Evolutionary conservation across 1,139 yeast genomes (phyloP).

Genomic region (Saccharomyces pastorianus): DNA sequence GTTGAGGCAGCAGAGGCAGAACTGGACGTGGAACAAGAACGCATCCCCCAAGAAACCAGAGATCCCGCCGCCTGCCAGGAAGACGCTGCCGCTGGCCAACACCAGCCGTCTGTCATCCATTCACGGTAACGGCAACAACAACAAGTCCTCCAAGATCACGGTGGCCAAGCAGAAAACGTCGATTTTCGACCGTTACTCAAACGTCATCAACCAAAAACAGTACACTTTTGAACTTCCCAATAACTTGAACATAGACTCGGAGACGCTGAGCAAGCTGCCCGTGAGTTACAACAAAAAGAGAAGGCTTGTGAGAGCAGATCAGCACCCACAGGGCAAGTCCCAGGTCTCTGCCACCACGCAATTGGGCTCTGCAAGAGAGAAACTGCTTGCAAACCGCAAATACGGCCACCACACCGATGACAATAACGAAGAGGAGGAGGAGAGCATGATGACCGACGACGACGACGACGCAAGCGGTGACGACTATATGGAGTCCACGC

Average conservation of each 20-base stretch:
- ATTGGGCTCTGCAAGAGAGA: slow-evolving; percentile 21
- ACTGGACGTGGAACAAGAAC: slow-evolving; percentile 20
- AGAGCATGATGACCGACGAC: slow-evolving; percentile 17
- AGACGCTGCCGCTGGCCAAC: slow-evolving; percentile 2
- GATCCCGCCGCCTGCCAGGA: slow-evolving; percentile 2
- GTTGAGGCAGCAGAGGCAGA: slow-evolving; percentile 26
- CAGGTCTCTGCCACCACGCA: slow-evolving; percentile 9
- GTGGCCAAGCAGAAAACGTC: slow-evolving; percentile 46
- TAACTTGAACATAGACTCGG: slow-evolving; percentile 10
- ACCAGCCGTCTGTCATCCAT: slow-evolving; percentile 1
- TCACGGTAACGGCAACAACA: neutral
- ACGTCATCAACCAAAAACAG: slow-evolving; percentile 20
- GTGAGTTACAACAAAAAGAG: slow-evolving; percentile 18
- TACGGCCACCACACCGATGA: slow-evolving; percentile 11
- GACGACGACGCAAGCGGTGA: slow-evolving; percentile 32
- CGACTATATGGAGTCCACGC: slow-evolving; percentile 35
- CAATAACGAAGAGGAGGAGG: slow-evolving; percentile 29
- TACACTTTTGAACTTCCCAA: neutral
- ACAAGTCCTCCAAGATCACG: slow-evolving; percentile 38
- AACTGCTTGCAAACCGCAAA: slow-evolving; percentile 14
- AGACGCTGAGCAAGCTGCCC: slow-evolving; percentile 11
- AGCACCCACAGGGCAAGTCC: neutral
- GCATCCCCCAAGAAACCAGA: slow-evolving; percentile 7
- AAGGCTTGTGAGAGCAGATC: slow-evolving; percentile 28
- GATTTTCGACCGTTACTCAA: slow-evolving; percentile 35